These are phyloP conservation scores for Anacardium occidentale DNA, from an alignment of 345 rosid genomes.

Conservation along the genomic window DNA sequence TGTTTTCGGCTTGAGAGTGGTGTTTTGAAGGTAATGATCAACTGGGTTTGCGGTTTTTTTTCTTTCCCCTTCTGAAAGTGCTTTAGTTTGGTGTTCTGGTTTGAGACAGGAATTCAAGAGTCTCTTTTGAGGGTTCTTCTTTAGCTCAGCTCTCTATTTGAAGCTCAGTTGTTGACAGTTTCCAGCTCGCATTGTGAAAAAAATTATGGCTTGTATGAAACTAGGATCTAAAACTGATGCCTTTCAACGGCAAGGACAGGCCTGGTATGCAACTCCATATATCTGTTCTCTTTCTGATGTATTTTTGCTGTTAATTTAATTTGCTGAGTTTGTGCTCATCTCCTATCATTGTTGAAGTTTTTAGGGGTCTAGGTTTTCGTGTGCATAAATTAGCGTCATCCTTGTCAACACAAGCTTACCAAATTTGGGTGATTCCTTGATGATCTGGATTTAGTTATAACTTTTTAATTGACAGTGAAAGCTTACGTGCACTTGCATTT, in stretches of 20 bases:
- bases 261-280: constrained; percentile 60
- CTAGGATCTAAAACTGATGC: constrained; percentile 94
- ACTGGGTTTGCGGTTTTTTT: constrained; percentile 10
- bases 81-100: no score
- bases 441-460: constrained; percentile 9
- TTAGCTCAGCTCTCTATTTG: constrained; percentile 8
- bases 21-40: neutral
- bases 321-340: neutral
- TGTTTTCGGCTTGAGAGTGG: constrained; percentile 13
- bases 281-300: neutral
- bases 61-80: no score
- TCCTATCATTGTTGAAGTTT: constrained; percentile 8
- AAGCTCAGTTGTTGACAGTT: constrained; percentile 19
- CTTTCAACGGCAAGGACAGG: constrained; percentile 92
- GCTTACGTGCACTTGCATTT: constrained; percentile 1
- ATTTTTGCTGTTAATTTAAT: neutral
- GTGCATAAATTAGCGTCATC: neutral
- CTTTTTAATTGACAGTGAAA: constrained; percentile 11
- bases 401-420: neutral
- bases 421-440: constrained; percentile 9
- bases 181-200: constrained; percentile 19
- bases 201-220: constrained; percentile 80
- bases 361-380: neutral
- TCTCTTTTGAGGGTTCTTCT: neutral
- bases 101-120: neutral